phyloP scores from a whole-genome alignment of 2,329 filamentous ascomycete species.

The Cladosporium sp. region DNA sequence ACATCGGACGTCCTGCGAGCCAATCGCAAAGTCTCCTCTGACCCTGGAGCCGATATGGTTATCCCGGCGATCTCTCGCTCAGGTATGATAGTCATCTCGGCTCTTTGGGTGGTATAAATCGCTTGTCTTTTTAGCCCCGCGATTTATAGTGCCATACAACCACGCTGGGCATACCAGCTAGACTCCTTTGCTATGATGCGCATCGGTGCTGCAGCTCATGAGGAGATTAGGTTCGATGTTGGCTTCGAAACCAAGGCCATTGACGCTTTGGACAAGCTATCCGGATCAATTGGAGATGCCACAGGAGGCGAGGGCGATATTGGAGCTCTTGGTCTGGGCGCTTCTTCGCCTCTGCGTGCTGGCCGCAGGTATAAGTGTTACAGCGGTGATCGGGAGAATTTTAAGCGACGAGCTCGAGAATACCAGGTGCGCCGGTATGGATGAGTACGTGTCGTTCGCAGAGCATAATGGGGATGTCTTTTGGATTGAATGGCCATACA shows the following conservation, averaged over 20 bases:
- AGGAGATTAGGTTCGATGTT: background rate
- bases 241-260: background rate
- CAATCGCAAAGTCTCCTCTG: background rate
- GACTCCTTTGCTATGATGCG: conserved; percentile 6
- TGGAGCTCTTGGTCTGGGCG: background rate
- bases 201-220: background rate
- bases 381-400: background rate
- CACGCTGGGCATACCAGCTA: background rate
- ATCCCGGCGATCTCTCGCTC: background rate
- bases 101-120: background rate
- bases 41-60: background rate
- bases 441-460: background rate
- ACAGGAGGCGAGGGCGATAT: background rate
- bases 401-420: background rate
- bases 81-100: background rate
- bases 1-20: background rate
- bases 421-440: background rate
- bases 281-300: background rate
- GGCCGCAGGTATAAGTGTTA: background rate
- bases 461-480: too few species aligned
- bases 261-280: background rate
- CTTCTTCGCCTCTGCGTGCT: background rate
- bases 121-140: background rate
- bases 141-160: background rate
- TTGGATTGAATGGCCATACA: too few species aligned